phyloP scores from a whole-genome alignment of 202 grass and related monocot species.

The Sporobolus alterniflorus region DNA sequence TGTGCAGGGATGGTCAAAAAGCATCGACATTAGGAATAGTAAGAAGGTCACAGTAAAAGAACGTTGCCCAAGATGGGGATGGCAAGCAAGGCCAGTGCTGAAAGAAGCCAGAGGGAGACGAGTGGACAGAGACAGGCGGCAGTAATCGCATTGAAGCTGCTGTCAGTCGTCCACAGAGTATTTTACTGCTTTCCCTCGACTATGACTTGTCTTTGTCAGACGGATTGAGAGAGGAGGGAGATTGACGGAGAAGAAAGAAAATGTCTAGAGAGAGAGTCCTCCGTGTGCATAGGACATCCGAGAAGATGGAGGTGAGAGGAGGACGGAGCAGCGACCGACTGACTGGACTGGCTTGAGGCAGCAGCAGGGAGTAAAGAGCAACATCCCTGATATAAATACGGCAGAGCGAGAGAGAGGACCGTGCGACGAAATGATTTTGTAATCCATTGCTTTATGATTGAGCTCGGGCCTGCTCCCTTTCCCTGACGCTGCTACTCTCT shows the following conservation, averaged over 20 bases:
- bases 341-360: slow-evolving; percentile 32
- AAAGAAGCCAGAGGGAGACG: slow-evolving; percentile 41
- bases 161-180: slow-evolving; percentile 77
- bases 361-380: slow-evolving; percentile 80
- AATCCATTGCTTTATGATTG: slow-evolving; percentile 99
- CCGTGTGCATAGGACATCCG: not conserved
- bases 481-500: not conserved
- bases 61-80: slow-evolving; percentile 50
- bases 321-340: not conserved
- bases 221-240: slow-evolving; percentile 25
- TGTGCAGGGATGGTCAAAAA: slow-evolving; percentile 31
- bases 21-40: slow-evolving; percentile 51
- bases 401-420: slow-evolving; percentile 23
- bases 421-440: slow-evolving; percentile 78
- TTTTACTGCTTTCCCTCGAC: slow-evolving; percentile 84
- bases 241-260: slow-evolving; percentile 13
- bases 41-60: slow-evolving; percentile 47
- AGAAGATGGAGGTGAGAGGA: slow-evolving; percentile 5
- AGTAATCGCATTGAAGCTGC: slow-evolving; percentile 65
- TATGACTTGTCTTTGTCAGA: slow-evolving; percentile 92
- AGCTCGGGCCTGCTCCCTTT: slow-evolving; percentile 27
- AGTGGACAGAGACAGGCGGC: not conserved
- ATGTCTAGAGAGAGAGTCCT: not conserved
- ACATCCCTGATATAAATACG: slow-evolving; percentile 76
- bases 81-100: slow-evolving; percentile 21